Conservation (phyloP, 2,329 filamentous ascomycete genomes). For the Niveomyces coronatus region DNA sequence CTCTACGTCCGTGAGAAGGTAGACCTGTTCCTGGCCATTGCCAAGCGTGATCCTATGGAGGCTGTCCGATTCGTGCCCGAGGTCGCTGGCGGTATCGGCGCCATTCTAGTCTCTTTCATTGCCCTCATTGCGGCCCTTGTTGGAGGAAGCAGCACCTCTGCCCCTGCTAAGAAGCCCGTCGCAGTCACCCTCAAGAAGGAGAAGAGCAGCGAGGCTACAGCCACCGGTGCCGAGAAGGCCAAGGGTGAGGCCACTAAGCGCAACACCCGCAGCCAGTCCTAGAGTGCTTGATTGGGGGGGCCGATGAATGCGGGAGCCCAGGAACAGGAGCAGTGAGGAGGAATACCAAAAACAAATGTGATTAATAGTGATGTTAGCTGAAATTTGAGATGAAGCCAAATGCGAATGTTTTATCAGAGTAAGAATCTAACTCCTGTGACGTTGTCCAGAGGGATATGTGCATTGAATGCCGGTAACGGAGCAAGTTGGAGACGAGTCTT, state of each 20-base stretch:
- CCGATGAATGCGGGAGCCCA: no score
- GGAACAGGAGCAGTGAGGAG: neutral
- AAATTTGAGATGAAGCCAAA: conserved; percentile 7
- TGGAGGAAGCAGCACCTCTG: conserved; percentile 52
- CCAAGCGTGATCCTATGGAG: conserved; percentile 68
- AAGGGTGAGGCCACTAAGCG: conserved; percentile 64
- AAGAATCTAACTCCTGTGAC: conserved; percentile 4
- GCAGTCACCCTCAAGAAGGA: conserved; percentile 62
- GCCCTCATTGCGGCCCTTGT: conserved; percentile 60
- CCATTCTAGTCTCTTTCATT: conserved; percentile 58
- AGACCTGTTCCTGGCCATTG: conserved; percentile 79
- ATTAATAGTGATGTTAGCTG: conserved; percentile 6
- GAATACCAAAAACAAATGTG: conserved; percentile 9
- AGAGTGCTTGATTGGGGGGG: conserved; percentile 20
- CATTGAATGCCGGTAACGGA: conserved; percentile 4
- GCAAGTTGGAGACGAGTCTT: neutral
- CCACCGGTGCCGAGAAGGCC: conserved; percentile 58
- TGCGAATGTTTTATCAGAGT: conserved; percentile 7
- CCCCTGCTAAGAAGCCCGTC: conserved; percentile 55
- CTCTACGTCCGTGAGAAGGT: conserved; percentile 85
- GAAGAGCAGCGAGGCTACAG: conserved; percentile 52
- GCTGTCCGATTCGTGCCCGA: conserved; percentile 87
- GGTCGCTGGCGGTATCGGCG: conserved; percentile 70
- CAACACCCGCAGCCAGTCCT: conserved; percentile 46
- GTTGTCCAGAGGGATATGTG: neutral